These are phyloP conservation scores for Mesembryanthemum crystallinum DNA, from an alignment of 148 eudicot genomes.

Conservation along the genomic window DNA sequence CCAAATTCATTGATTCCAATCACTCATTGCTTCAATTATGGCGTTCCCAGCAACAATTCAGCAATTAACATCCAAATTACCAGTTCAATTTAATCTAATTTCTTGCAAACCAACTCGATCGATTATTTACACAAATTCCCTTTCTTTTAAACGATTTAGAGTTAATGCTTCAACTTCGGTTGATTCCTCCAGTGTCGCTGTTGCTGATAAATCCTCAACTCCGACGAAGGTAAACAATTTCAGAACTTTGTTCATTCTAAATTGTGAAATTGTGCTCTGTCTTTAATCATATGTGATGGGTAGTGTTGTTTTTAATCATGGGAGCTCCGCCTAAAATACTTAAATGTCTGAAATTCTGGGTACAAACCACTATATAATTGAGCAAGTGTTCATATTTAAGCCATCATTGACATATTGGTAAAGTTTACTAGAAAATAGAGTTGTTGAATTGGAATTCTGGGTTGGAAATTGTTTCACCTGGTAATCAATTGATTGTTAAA, in stretches of 20 bases:
- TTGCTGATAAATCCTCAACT: slow-evolving; percentile 26
- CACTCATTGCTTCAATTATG: slow-evolving; percentile 29
- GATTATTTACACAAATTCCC: slow-evolving; percentile 7
- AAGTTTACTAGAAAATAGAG: neutral
- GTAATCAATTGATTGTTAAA: too few species aligned
- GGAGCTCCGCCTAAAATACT: too few species aligned
- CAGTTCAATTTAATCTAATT: slow-evolving; percentile 17
- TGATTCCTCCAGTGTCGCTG: slow-evolving; percentile 35
- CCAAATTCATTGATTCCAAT: neutral
- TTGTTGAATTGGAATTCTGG: neutral
- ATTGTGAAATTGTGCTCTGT: neutral
- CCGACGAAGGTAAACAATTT: slow-evolving; percentile 31
- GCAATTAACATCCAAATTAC: slow-evolving; percentile 30
- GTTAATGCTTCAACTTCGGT: slow-evolving; percentile 50
- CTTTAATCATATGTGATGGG: neutral
- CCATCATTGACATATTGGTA: neutral
- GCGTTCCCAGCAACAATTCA: slow-evolving; percentile 41
- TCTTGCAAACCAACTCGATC: slow-evolving; percentile 32
- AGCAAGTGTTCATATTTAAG: neutral
- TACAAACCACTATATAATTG: neutral
- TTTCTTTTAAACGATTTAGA: slow-evolving; percentile 26
- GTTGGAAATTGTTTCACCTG: neutral
- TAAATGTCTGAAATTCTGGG: neutral
- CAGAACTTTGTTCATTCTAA: neutral
- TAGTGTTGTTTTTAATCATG: too few species aligned